Evolutionary conservation across 257 asterid species (phyloP).

Genomic region (Lavandula angustifolia): DNA sequence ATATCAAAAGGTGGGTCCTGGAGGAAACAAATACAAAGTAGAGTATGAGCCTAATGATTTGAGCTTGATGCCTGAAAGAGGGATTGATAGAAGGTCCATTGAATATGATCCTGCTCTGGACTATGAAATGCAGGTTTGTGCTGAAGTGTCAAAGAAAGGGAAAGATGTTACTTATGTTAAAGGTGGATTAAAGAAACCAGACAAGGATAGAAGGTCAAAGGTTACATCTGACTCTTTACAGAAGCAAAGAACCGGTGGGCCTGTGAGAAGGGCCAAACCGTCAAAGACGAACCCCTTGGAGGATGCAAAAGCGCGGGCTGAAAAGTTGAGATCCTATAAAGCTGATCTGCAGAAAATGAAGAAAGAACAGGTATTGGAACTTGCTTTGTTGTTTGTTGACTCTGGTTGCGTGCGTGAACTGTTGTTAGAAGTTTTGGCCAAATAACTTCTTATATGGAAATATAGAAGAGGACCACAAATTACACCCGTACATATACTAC

Average conservation of each 20-base stretch:
- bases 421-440: not conserved
- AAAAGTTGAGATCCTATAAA: conserved; percentile 82
- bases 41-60: conserved; percentile 81
- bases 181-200: conserved; percentile 53
- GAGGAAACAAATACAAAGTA: conserved; percentile 45
- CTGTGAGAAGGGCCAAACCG: conserved; percentile 65
- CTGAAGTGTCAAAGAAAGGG: conserved; percentile 41
- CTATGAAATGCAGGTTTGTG: conserved; percentile 77
- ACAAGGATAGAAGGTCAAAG: conserved; percentile 62
- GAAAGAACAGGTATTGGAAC: conserved; percentile 65
- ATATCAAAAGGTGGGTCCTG: conserved; percentile 50
- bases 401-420: conserved; percentile 22
- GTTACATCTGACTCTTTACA: conserved; percentile 45
- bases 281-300: conserved; percentile 72
- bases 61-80: conserved; percentile 81
- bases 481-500: not conserved
- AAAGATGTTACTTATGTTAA: conserved; percentile 42
- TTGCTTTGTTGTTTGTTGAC: not conserved
- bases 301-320: conserved; percentile 96
- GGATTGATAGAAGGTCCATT: conserved; percentile 52
- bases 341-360: conserved; percentile 87
- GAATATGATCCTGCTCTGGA: conserved; percentile 70
- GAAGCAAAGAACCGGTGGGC: conserved; percentile 76
- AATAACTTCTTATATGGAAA: not conserved
- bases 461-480: not conserved